Evolutionary conservation across 192 early-diverging fungal genomes (phyloP), one percentile per base, ranked within the genome.

Genomic region (Backusella westeae): DNA sequence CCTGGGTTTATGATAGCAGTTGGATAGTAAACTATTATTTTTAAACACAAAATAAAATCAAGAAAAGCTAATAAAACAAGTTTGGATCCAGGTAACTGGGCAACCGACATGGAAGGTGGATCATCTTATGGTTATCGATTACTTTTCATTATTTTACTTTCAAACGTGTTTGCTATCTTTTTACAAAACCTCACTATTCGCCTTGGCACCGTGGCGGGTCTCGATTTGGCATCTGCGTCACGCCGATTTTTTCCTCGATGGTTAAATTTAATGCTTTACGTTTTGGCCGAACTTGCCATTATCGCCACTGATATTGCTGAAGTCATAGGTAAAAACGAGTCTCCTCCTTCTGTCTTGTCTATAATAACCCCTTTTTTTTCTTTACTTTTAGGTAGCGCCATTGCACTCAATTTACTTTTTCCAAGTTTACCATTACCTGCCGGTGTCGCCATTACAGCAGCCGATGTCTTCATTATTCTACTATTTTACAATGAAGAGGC

Each of bases 31-130:
- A 67, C 29, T 53, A 32, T 23, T 14, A 17, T 3, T 39, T 39
- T 39, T 39, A 38, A 21, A n/a, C 41, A 69, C n/a, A 23, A 74
- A n/a, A 14, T 39, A 39, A 46, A 34, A n/a, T 26, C 29, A 23
- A 39, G 10, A 49, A 19, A 34, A 35, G 12, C 8, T 69, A 15
- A 56, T 67, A 8, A 15, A 21, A 15, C 29, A 34, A 79, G 78
- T 46, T n/a, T 91, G 78, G 94, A 96, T 85, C 94, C 94, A 41
- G 94, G 94, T 49, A 95, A 95, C 84, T 95, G 94, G 94, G 94
- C 94, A 2, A 93, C 92, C 6, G 93, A 94, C 81, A 84, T 93
- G 17, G 83, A 88, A 38, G 94, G 91, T 69, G 94, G 94, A 32
- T 91, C 91, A 34, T 77, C 87, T 46, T 96, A 88, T 78, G 91